phyloP scores from a whole-genome alignment of 2,329 filamentous ascomycete genomes.

The Fusarium humuli region DNA sequence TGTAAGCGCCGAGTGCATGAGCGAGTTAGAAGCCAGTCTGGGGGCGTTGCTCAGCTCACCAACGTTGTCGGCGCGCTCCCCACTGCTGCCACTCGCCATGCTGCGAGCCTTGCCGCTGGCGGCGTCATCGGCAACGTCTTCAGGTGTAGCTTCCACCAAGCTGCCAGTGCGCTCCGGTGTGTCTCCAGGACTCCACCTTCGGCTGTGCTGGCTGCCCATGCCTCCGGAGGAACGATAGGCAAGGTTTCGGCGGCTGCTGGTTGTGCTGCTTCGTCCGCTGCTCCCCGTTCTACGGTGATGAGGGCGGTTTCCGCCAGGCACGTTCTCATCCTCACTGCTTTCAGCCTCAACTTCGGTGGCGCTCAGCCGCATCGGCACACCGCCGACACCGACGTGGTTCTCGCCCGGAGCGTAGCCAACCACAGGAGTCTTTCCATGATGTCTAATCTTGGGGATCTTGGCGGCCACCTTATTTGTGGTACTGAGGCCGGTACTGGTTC shows the following conservation, averaged over 20 bases:
- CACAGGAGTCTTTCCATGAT: slow-evolving; percentile 83
- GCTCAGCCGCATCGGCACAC: slow-evolving; percentile 90
- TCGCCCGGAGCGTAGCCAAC: slow-evolving; percentile 81
- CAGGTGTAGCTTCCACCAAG: slow-evolving; percentile 58
- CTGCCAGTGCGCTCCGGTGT: slow-evolving; percentile 68
- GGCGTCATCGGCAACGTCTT: slow-evolving; percentile 53
- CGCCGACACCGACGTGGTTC: slow-evolving; percentile 79
- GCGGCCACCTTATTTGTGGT: slow-evolving; percentile 75
- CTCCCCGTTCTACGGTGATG: slow-evolving; percentile 79
- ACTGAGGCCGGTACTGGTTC: slow-evolving; percentile 72
- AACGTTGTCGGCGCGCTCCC: slow-evolving; percentile 70
- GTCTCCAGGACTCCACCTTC: slow-evolving; percentile 64
- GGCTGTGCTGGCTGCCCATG: slow-evolving; percentile 54
- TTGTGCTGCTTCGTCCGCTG: slow-evolving; percentile 77
- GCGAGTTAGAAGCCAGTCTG: slow-evolving; percentile 68
- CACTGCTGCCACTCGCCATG: slow-evolving; percentile 67
- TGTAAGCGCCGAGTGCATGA: slow-evolving; percentile 67
- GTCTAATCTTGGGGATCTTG: slow-evolving; percentile 93
- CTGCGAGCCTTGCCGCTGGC: slow-evolving; percentile 63
- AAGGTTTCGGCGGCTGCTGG: slow-evolving; percentile 62
- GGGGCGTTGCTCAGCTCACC: slow-evolving; percentile 64
- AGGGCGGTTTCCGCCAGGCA: slow-evolving; percentile 58
- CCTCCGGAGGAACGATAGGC: slow-evolving; percentile 65
- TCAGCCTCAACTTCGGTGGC: slow-evolving; percentile 95
- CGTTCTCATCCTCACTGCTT: slow-evolving; percentile 81